phyloP scores from a whole-genome alignment of 1,284 basidiomycete genomes.

The Amylostereum areolatum region DNA sequence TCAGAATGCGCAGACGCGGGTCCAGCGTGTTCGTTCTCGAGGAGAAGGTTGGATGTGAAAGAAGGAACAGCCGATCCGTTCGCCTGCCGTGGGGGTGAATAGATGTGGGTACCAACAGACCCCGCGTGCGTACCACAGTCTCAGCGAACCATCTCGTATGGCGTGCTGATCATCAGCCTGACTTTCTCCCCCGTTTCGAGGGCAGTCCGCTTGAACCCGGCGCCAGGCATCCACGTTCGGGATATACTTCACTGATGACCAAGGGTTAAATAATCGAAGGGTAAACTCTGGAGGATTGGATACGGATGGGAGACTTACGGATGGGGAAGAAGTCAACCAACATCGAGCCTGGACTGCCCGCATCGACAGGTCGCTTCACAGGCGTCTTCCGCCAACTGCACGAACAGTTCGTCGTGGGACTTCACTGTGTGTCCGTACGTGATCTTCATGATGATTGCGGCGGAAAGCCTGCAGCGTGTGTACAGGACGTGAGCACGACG shows the following conservation, averaged over 20 bases:
- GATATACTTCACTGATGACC: background rate
- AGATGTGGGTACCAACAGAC: background rate
- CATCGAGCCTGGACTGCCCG: background rate
- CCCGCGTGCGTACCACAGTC: constrained; percentile 35
- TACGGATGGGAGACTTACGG: no score
- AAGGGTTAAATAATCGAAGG: background rate
- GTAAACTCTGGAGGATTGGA: background rate
- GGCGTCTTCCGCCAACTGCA: constrained; percentile 12
- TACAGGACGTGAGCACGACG: no score
- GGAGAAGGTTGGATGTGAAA: constrained; percentile 46
- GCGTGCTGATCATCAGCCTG: constrained; percentile 40
- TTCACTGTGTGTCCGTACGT: constrained; percentile 14
- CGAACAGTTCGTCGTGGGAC: constrained; percentile 11
- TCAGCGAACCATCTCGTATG: constrained; percentile 48
- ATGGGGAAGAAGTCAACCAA: background rate
- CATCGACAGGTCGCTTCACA: constrained; percentile 9
- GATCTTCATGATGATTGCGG: constrained; percentile 10
- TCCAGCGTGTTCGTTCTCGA: constrained; percentile 6
- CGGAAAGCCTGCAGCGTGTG: background rate
- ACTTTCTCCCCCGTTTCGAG: constrained; percentile 26
- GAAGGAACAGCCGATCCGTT: constrained; percentile 43
- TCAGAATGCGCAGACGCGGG: constrained; percentile 27
- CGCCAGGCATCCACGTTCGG: background rate
- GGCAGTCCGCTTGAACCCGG: background rate
- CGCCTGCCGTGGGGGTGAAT: constrained; percentile 11